A percentile compares a stretch with the other conserved stretches of the same genome.
phyloP scores from a whole-genome alignment of 257 asterid genomes.

The Salvia hispanica region DNA sequence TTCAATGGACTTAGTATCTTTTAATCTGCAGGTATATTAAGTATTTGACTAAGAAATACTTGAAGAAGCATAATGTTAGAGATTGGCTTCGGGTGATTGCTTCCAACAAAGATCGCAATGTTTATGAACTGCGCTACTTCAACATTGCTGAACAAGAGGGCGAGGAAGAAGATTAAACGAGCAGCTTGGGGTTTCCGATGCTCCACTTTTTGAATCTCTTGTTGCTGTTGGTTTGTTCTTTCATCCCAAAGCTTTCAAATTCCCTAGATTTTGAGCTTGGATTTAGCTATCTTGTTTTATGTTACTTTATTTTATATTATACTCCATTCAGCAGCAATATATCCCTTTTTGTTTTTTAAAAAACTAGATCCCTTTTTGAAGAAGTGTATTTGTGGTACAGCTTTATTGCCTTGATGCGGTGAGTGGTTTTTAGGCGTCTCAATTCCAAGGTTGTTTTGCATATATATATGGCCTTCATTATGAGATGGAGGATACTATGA shows the following conservation, averaged over 20 bases:
- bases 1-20: not conserved
- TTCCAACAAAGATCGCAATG: conserved; percentile 73
- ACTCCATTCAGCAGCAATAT: conserved; percentile 3
- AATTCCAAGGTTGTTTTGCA: conserved; percentile 59
- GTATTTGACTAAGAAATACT: conserved; percentile 74
- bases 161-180: conserved; percentile 55
- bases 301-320: conserved; percentile 3
- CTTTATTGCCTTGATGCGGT: not conserved
- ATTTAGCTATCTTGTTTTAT: conserved; percentile 27
- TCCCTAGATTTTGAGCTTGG: conserved; percentile 21
- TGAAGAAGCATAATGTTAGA: conserved; percentile 80
- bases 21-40: conserved; percentile 57
- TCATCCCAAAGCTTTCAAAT: conserved; percentile 22
- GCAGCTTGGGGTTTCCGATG: not conserved
- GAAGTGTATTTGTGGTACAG: not conserved
- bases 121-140: conserved; percentile 75
- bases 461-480: too few relatives aligned
- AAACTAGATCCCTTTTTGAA: not conserved
- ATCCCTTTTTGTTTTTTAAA: too few relatives aligned
- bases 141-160: conserved; percentile 86
- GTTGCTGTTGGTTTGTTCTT: conserved; percentile 15
- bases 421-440: conserved; percentile 67
- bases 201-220: conserved; percentile 32
- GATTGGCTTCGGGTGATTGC: conserved; percentile 89
- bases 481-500: too few relatives aligned